Percentiles rank a stretch among this genome's conserved stretches.
phyloP scores from a whole-genome alignment of 1,284 basidiomycete species.

The Sporisorium scitamineum region DNA sequence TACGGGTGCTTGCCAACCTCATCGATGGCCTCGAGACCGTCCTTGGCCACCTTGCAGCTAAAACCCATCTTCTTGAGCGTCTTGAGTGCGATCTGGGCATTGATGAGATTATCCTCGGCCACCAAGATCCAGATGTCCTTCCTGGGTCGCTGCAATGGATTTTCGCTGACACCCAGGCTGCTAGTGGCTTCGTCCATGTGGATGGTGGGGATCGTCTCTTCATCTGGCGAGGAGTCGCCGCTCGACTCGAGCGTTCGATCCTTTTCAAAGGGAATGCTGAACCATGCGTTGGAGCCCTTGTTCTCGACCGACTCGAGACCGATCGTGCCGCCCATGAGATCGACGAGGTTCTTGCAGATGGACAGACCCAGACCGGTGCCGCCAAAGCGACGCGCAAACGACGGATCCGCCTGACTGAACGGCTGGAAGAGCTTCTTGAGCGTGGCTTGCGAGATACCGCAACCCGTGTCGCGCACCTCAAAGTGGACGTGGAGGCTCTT shows the following conservation, averaged over 20 bases:
- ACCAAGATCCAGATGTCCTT: conserved; percentile 67
- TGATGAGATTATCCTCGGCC: conserved; percentile 66
- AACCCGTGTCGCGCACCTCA: conserved; percentile 69
- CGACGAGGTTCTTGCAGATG: conserved; percentile 61
- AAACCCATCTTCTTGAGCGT: conserved; percentile 66
- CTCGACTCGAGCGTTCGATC: conserved; percentile 31
- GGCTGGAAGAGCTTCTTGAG: conserved; percentile 69
- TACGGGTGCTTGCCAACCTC: conserved; percentile 56
- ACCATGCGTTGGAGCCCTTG: conserved; percentile 65
- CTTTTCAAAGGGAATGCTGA: conserved; percentile 62
- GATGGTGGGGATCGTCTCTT: conserved; percentile 26
- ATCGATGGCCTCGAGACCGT: conserved; percentile 62
- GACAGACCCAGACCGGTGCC: conserved; percentile 65
- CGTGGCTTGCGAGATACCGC: conserved; percentile 65
- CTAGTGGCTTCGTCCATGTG: conserved; percentile 52
- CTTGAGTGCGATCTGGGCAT: conserved; percentile 64
- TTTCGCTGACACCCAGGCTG: conserved; percentile 52
- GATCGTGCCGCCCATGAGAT: conserved; percentile 64
- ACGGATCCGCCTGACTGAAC: conserved; percentile 67
- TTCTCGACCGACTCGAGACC: conserved; percentile 63
- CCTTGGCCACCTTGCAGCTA: conserved; percentile 62
- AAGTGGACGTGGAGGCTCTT: conserved; percentile 61
- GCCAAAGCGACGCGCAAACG: conserved; percentile 62
- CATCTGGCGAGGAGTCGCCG: conserved; percentile 39
- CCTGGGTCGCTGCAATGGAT: conserved; percentile 51